phyloP scores from a whole-genome alignment of 768 basidiomycete genomes.

The Agrocybe praecox region DNA sequence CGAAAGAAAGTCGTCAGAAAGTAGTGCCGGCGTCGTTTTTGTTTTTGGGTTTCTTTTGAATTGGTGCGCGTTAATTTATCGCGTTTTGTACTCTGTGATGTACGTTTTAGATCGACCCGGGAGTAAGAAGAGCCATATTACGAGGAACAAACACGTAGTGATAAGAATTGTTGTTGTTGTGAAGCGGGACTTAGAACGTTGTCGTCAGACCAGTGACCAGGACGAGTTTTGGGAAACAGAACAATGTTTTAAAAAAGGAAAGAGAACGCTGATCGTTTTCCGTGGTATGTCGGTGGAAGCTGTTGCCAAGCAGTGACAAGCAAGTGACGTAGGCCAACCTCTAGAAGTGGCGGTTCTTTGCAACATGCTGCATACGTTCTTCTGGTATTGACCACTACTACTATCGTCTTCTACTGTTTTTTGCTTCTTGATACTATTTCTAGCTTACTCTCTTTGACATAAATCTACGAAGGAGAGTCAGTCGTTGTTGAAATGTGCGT shows the following conservation, averaged over 20 bases:
- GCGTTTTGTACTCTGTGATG: neutral
- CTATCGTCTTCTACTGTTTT: neutral
- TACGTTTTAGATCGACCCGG: too few relatives aligned
- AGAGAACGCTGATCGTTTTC: neutral
- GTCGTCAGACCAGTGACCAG: neutral
- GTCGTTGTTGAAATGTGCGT: too few relatives aligned
- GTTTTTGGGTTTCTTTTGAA: neutral
- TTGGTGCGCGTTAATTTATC: neutral
- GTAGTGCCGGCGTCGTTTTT: slow-evolving; percentile 1
- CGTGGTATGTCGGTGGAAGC: neutral
- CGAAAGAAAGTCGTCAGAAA: neutral
- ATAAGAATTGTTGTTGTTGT: neutral
- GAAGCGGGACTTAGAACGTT: slow-evolving; percentile 18
- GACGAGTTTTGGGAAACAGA: too few relatives aligned
- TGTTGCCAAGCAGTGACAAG: slow-evolving; percentile 2
- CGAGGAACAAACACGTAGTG: too few relatives aligned
- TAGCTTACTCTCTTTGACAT: neutral
- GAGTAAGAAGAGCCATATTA: too few relatives aligned
- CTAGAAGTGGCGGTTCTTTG: neutral
- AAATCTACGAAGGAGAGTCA: too few relatives aligned
- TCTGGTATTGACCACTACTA: neutral
- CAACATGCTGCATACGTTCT: neutral
- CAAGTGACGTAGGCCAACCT: neutral
- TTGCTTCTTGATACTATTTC: neutral
- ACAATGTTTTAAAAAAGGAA: too few relatives aligned